phyloP scores from a whole-genome alignment of 768 basidiomycete species.

The Podaxis pistillaris region DNA sequence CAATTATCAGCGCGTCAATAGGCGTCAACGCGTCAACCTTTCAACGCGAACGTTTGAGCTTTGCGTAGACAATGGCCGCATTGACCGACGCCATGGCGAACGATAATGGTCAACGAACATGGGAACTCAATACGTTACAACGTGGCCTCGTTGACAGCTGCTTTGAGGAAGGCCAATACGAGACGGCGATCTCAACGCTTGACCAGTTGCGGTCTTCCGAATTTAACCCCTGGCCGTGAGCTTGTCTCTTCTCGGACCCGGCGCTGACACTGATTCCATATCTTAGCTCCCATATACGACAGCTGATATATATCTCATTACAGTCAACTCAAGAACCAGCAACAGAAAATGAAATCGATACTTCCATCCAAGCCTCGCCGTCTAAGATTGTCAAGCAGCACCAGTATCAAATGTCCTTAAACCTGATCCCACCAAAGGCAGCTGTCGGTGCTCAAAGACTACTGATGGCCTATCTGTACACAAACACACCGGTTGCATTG shows the following conservation, averaged over 20 bases:
- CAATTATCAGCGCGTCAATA: neutral
- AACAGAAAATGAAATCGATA: constrained; percentile 22
- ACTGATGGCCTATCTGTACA: constrained; percentile 52
- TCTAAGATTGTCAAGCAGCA: constrained; percentile 44
- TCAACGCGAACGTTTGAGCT: neutral
- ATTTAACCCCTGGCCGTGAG: constrained; percentile 60
- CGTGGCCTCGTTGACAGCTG: constrained; percentile 59
- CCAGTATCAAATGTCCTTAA: constrained; percentile 33
- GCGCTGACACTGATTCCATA: constrained; percentile 11
- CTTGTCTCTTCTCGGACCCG: constrained; percentile 11
- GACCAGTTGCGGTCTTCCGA: constrained; percentile 60
- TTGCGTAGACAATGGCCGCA: neutral
- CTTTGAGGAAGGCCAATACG: constrained; percentile 77
- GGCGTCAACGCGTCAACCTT: neutral
- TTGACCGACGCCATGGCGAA: neutral
- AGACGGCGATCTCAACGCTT: constrained; percentile 60
- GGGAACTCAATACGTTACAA: constrained; percentile 17
- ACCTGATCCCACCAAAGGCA: constrained; percentile 43
- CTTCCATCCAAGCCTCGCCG: constrained; percentile 40
- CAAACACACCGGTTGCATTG: constrained; percentile 54
- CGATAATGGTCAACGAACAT: neutral
- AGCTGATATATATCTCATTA: constrained; percentile 69
- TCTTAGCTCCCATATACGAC: constrained; percentile 61
- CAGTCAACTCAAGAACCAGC: constrained; percentile 41
- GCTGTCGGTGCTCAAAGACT: constrained; percentile 51